Evolutionary conservation across 306 rosid genomes (phyloP), one percentile per base, ranked within the genome.

Genomic region (Nissolia schottii): DNA sequence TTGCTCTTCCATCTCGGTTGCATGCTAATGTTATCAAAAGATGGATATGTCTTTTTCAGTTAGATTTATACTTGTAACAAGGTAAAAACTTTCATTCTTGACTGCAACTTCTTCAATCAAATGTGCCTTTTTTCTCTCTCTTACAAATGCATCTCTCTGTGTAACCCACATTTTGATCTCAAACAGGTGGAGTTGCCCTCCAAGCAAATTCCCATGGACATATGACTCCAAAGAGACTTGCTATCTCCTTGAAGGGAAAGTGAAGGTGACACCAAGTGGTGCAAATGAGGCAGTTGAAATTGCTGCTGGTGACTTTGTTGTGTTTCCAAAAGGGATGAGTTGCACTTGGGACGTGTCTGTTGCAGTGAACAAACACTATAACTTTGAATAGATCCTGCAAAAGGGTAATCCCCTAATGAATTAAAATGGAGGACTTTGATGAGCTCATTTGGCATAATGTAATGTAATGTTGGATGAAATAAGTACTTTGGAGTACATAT

Each of bases 121-220:
- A n/a, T n/a, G n/a, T 70, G 13, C 53, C 3, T 23, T 19, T 28
- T n/a, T 4, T 49, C 22, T 24, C 2, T 18, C 61, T 28, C n/a
- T 38, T 25, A 57, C 51, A n/a, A 19, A 62, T 19, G 63, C 40
- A 29, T 51, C 2, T 62, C 2, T 61, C 38, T 65, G 66, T 14
- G 18, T 62, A 29, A n/a, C 22, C 12, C 23, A 29, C 27, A 70
- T 23, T 43, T 79, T 59, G 46, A 48, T 74, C 77, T n/a, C n/a
- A 37, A 61, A 41, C 81, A 93, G 98, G 75, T 94, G 98, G 98
- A 81, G 97, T 28, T 94, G 97, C 56, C 85, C 91, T 45, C 95
- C 98, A 8, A 94, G 97, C 81, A 94, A 91, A 48, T 94, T 94
- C 71, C 97, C 98, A 62, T 94, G 97, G 97, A 94, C 96, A 5